phyloP scores from a whole-genome alignment of 257 asterid species.

The Solanum sitiens region DNA sequence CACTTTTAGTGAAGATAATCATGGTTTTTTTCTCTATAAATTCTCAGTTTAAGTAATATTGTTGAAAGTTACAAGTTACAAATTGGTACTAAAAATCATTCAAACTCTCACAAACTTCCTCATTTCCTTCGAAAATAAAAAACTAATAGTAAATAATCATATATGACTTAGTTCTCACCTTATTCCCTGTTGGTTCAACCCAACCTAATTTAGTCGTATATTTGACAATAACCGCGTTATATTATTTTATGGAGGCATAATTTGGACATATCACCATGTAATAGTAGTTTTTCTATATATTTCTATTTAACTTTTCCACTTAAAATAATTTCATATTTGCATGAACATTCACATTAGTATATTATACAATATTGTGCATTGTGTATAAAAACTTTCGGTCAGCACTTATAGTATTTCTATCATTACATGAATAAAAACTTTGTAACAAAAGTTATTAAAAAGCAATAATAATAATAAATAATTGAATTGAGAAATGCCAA shows the following conservation, averaged over 20 bases:
- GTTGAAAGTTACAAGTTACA: not conserved
- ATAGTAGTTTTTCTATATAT: not conserved
- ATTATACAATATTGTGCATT: not conserved
- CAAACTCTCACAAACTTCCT: not conserved
- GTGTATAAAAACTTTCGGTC: not conserved
- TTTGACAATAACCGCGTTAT: not conserved
- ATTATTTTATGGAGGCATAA: not conserved
- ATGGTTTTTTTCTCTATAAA: not conserved
- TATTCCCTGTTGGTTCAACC: not conserved
- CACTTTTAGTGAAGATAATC: not conserved
- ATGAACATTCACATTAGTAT: not conserved
- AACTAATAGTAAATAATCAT: too few relatives aligned
- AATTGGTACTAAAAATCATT: not conserved
- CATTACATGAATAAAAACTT: not conserved
- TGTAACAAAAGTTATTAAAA: not conserved
- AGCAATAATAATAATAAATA: not conserved
- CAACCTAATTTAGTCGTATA: not conserved
- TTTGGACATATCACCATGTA: not conserved
- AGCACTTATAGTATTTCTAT: not conserved
- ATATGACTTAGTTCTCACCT: not conserved
- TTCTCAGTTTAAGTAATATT: not conserved
- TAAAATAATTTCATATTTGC: not conserved
- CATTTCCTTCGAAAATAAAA: not conserved
- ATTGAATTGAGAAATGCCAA: not conserved
- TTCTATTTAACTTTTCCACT: not conserved